Percentiles rank a stretch among this genome's conserved stretches.
These are phyloP conservation scores for Gonapodya sp. DNA, from an alignment of 192 early-diverging fungal species.

Conservation along the genomic window DNA sequence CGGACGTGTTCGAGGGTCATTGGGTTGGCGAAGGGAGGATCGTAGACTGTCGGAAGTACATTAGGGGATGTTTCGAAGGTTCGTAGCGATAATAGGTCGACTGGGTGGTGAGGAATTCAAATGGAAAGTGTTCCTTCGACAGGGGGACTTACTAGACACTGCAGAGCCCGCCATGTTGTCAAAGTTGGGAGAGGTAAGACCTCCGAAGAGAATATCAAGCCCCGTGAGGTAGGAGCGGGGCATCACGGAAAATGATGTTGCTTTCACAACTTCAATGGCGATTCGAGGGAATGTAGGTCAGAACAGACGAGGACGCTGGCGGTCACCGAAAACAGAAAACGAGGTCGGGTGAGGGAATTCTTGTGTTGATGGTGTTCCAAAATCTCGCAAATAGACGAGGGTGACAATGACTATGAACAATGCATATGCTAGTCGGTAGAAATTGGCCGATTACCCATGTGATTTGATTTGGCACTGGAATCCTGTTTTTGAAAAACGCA, in stretches of 20 bases:
- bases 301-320: too few species aligned
- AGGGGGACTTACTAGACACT: not conserved
- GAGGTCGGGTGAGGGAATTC: too few species aligned
- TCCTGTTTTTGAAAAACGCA: too few species aligned
- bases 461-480: too few species aligned
- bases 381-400: not conserved
- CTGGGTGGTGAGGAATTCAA: not conserved
- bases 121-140: too few species aligned
- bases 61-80: not conserved
- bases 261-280: too few species aligned
- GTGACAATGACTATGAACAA: not conserved
- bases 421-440: not conserved
- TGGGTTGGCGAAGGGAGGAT: not conserved
- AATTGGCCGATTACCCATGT: not conserved
- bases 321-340: too few species aligned
- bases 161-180: not conserved
- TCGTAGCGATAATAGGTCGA: not conserved
- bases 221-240: slow-evolving; percentile 1
- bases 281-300: too few species aligned
- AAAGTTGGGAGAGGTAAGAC: not conserved
- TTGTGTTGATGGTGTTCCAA: not conserved
- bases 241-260: too few species aligned
- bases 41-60: not conserved
- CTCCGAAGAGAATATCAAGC: slow-evolving; percentile 1
- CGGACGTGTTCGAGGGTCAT: not conserved